Evolutionary conservation across 2,329 filamentous ascomycete species (phyloP).

Genomic region (Beauveria varroae): DNA sequence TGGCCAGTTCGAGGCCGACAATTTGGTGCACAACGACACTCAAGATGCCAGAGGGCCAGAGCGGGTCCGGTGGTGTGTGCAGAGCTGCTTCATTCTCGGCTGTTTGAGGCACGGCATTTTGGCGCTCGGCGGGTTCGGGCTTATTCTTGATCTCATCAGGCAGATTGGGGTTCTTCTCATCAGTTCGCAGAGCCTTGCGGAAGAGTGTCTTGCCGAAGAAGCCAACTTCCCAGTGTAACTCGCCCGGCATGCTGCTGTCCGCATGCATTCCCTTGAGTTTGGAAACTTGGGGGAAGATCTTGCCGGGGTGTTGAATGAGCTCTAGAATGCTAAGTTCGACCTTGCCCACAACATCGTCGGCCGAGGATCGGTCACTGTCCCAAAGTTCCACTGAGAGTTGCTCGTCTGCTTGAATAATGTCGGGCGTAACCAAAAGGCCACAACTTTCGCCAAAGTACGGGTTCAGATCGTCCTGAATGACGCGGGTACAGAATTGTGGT

Average conservation of each 20-base stretch:
- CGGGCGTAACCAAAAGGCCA: slow-evolving; percentile 77
- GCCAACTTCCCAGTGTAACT: slow-evolving; percentile 92
- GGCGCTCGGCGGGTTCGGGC: slow-evolving; percentile 75
- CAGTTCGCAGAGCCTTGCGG: slow-evolving; percentile 73
- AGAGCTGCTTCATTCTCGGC: slow-evolving; percentile 73
- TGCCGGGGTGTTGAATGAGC: slow-evolving; percentile 83
- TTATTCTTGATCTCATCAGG: slow-evolving; percentile 67
- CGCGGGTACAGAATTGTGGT: slow-evolving; percentile 93
- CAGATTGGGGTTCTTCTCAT: slow-evolving; percentile 74
- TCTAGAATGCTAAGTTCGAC: slow-evolving; percentile 90
- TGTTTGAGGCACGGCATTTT: slow-evolving; percentile 64
- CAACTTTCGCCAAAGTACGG: slow-evolving; percentile 87
- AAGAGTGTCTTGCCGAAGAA: slow-evolving; percentile 91
- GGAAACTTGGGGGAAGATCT: slow-evolving; percentile 85
- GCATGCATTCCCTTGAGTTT: slow-evolving; percentile 76
- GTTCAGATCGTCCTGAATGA: slow-evolving; percentile 91
- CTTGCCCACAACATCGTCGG: slow-evolving; percentile 93
- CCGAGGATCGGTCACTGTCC: slow-evolving; percentile 89
- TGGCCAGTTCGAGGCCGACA: slow-evolving; percentile 86
- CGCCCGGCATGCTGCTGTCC: slow-evolving; percentile 82
- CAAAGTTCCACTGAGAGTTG: slow-evolving; percentile 89
- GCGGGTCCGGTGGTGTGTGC: slow-evolving; percentile 87
- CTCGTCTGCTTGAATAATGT: slow-evolving; percentile 89
- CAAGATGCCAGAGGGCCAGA: slow-evolving; percentile 88
- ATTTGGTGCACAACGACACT: slow-evolving; percentile 89